Conservation (phyloP, 805 yeast genomes). For the baker's yeast (Saccharomyces cerevisiae) region DNA sequence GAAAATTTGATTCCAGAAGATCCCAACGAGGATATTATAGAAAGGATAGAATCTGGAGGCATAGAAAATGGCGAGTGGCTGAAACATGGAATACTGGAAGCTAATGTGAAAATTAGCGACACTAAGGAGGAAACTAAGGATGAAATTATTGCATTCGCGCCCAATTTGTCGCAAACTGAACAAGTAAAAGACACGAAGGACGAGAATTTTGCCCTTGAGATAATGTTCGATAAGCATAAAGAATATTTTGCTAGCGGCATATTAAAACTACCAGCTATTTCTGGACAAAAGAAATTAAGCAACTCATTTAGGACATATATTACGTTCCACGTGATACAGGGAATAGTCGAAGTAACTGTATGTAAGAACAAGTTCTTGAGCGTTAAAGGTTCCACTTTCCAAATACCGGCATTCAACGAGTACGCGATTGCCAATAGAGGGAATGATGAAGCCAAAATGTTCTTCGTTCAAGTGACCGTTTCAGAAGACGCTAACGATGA, state of each 20-base stretch:
- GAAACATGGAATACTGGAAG: constrained; percentile 22
- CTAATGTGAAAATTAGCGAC: constrained; percentile 24
- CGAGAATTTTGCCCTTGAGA: constrained; percentile 53
- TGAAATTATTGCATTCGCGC: constrained; percentile 52
- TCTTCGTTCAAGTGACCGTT: constrained; percentile 60
- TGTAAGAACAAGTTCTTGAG: constrained; percentile 52
- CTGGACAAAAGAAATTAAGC: constrained; percentile 54
- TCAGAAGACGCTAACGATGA: constrained; percentile 5
- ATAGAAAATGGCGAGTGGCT: constrained; percentile 23
- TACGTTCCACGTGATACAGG: constrained; percentile 67
- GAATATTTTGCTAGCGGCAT: constrained; percentile 69
- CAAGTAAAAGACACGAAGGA: constrained; percentile 34
- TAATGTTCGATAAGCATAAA: constrained; percentile 53
- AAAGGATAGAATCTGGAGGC: constrained; percentile 18
- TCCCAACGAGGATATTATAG: constrained; percentile 17
- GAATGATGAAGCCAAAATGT: constrained; percentile 48
- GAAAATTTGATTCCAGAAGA: constrained; percentile 1
- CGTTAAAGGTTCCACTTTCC: constrained; percentile 67
- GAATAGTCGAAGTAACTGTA: constrained; percentile 59
- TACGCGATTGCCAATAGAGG: constrained; percentile 65
- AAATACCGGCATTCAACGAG: constrained; percentile 68
- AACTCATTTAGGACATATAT: constrained; percentile 52
- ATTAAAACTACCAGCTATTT: constrained; percentile 53
- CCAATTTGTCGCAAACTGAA: constrained; percentile 43
- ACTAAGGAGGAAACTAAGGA: constrained; percentile 14